Percentiles rank a stretch among this genome's conserved stretches.
phyloP scores from a whole-genome alignment of 2,329 filamentous ascomycete species.

The Penicillium sp. region DNA sequence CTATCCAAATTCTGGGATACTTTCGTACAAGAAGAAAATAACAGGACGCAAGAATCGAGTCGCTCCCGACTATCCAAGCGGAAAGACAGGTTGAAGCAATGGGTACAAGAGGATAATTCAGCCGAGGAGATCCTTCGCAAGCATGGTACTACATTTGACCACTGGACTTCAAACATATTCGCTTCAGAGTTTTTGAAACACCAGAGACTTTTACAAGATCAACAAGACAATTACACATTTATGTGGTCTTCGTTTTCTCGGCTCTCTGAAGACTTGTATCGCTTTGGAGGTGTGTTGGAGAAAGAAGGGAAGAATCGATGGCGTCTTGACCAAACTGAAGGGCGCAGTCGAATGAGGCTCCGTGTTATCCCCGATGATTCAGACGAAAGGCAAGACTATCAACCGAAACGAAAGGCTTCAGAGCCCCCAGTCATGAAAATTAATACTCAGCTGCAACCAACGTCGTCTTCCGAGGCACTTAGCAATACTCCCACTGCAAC shows the following conservation, averaged over 20 bases:
- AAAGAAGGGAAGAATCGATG: conserved; percentile 65
- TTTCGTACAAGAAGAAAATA: conserved; percentile 79
- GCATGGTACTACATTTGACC: conserved; percentile 81
- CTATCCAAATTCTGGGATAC: conserved; percentile 83
- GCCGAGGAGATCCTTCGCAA: conserved; percentile 69
- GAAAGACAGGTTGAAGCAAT: conserved; percentile 75
- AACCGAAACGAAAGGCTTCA: conserved; percentile 74
- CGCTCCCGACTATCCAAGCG: conserved; percentile 68
- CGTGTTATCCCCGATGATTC: conserved; percentile 76
- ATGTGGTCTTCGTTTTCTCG: conserved; percentile 71
- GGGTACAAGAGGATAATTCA: conserved; percentile 66
- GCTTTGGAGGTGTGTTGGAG: conserved; percentile 77
- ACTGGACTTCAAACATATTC: conserved; percentile 96
- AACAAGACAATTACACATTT: conserved; percentile 82
- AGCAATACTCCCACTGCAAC: conserved; percentile 30
- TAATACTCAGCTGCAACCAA: conserved; percentile 41
- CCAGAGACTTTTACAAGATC: conserved; percentile 83
- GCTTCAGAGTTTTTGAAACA: conserved; percentile 88
- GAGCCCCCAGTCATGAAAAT: conserved; percentile 46
- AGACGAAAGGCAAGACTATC: conserved; percentile 67
- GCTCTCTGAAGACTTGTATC: conserved; percentile 71
- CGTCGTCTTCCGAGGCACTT: conserved; percentile 41
- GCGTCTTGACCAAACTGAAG: conserved; percentile 94
- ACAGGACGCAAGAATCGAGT: conserved; percentile 70
- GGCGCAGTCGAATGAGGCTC: conserved; percentile 89